Percentiles rank a stretch among this genome's conserved stretches.
These are phyloP conservation scores for Striga hermonthica DNA, from an alignment of 305 asterid species.

Conservation along the genomic window DNA sequence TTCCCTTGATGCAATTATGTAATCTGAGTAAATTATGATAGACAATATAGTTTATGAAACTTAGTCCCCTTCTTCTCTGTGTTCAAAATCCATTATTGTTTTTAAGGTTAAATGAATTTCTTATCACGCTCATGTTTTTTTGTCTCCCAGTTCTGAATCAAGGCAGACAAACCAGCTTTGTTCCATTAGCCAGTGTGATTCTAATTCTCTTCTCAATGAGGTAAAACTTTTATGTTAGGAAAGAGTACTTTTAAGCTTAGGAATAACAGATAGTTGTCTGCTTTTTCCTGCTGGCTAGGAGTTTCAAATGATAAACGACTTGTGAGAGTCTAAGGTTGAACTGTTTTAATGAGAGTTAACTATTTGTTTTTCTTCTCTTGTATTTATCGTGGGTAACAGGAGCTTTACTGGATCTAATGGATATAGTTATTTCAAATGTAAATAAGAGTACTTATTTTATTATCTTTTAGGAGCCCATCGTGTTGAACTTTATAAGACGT, in stretches of 20 bases:
- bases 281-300: too few species aligned
- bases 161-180: slow-evolving; percentile 86
- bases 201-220: slow-evolving; percentile 91
- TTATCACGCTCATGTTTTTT: slow-evolving; percentile 35
- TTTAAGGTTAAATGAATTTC: background rate
- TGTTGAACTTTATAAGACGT: too few species aligned
- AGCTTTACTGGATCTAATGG: background rate
- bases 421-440: background rate
- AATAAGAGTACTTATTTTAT: background rate
- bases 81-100: background rate
- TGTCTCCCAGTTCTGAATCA: slow-evolving; percentile 73
- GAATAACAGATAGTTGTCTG: background rate
- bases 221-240: slow-evolving; percentile 41
- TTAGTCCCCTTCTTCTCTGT: background rate
- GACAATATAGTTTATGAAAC: background rate
- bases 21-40: background rate
- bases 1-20: slow-evolving; percentile 2
- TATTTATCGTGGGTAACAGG: too few species aligned
- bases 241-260: background rate
- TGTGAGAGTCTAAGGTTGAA: too few species aligned
- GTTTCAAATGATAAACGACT: too few species aligned
- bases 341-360: too few species aligned
- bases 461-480: background rate
- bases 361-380: too few species aligned
- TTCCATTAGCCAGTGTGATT: slow-evolving; percentile 92